phyloP scores from a whole-genome alignment of 129 eudicot genomes.

The Flaveria brownii region DNA sequence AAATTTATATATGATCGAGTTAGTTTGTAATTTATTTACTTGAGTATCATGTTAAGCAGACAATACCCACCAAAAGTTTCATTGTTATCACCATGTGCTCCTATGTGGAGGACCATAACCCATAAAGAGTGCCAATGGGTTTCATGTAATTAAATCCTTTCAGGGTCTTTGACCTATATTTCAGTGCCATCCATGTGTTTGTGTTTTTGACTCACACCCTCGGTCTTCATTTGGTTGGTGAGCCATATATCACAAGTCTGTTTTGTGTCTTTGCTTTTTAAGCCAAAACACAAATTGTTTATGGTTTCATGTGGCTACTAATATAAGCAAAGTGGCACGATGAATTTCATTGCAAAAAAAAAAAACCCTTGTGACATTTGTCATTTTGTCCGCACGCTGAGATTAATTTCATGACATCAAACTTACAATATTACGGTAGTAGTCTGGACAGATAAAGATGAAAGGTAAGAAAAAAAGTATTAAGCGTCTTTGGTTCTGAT shows the following conservation, averaged over 20 bases:
- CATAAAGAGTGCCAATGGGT: slow-evolving; percentile 32
- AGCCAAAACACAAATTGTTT: neutral
- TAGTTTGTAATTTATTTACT: too few relatives aligned
- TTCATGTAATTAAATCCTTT: slow-evolving; percentile 25
- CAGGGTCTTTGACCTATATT: slow-evolving; percentile 26
- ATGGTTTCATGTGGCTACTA: slow-evolving; percentile 5
- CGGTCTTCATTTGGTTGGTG: neutral
- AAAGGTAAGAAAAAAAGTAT: too few relatives aligned
- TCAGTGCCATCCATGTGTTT: slow-evolving; percentile 42
- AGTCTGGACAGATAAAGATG: too few relatives aligned
- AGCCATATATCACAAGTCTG: neutral
- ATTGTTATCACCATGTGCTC: slow-evolving; percentile 33
- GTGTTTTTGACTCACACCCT: slow-evolving; percentile 29
- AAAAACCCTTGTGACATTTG: slow-evolving; percentile 19
- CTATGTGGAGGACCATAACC: slow-evolving; percentile 32
- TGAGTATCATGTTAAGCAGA: slow-evolving; percentile 14
- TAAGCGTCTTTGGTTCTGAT: too few relatives aligned
- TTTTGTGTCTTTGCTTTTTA: slow-evolving; percentile 22
- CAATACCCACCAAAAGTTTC: slow-evolving; percentile 33
- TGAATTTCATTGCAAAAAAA: neutral
- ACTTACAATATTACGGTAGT: too few relatives aligned
- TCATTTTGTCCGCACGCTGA: neutral
- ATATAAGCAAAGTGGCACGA: slow-evolving; percentile 27
- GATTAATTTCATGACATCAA: too few relatives aligned
- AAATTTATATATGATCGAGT: too few relatives aligned